Evolutionary conservation across 768 basidiomycete species (phyloP).

Genomic region (Xanthoconium stramineum): DNA sequence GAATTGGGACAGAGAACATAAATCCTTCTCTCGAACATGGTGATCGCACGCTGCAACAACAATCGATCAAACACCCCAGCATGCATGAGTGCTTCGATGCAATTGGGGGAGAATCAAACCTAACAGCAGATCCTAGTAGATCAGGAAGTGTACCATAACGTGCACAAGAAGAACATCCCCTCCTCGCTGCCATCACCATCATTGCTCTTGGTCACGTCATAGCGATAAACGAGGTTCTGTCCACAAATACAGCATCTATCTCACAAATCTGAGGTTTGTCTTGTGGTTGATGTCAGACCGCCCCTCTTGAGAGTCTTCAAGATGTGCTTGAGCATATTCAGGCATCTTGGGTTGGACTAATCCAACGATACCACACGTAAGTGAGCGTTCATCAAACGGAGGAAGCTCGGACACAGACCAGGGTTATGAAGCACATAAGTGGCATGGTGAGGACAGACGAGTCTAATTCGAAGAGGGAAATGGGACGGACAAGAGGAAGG

Average conservation of each 20-base stretch:
- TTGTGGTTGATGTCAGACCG: conserved; percentile 83
- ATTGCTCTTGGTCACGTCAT: conserved; percentile 79
- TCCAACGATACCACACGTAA: neutral
- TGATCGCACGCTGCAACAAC: conserved; percentile 63
- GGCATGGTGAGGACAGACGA: conserved; percentile 92
- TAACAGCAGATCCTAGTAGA: neutral
- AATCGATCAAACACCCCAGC: conserved; percentile 72
- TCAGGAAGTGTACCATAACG: conserved; percentile 54
- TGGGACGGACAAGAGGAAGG: no score
- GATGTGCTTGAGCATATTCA: conserved; percentile 79
- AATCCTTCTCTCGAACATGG: conserved; percentile 82
- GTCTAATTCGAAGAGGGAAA: no score
- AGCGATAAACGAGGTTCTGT: conserved; percentile 86
- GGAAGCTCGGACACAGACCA: conserved; percentile 42
- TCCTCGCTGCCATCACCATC: conserved; percentile 97
- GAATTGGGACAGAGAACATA: neutral
- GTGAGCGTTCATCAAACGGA: neutral
- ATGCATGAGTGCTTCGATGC: conserved; percentile 83
- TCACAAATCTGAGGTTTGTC: neutral
- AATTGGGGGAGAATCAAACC: conserved; percentile 23
- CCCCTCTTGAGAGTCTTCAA: conserved; percentile 86
- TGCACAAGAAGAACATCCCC: conserved; percentile 91
- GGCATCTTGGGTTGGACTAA: conserved; percentile 85
- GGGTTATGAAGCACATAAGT: conserved; percentile 86
- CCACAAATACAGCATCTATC: conserved; percentile 1